Conservation (phyloP, 2,329 filamentous ascomycete species). For the Periglandula ipomoeae region DNA sequence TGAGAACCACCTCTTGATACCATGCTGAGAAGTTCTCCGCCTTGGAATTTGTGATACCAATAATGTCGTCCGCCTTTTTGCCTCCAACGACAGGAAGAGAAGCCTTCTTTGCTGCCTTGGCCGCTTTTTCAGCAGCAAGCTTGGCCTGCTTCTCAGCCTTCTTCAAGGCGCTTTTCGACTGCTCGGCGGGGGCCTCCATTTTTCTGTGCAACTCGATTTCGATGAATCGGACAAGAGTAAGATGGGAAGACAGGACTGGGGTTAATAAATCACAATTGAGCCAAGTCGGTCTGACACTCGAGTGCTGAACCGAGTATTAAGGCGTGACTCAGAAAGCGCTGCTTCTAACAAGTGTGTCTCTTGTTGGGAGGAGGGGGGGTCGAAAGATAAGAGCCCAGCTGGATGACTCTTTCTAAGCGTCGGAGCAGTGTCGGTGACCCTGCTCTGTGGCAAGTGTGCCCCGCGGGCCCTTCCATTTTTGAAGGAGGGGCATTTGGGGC, state of each 20-base stretch:
- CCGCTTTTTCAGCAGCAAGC: conserved; percentile 51
- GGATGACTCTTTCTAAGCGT: conserved; percentile 7
- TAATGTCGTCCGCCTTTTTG: conserved; percentile 59
- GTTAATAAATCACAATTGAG: not conserved
- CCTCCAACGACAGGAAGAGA: conserved; percentile 43
- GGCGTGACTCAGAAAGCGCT: not conserved
- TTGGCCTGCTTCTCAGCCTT: conserved; percentile 58
- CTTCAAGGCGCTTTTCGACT: conserved; percentile 55
- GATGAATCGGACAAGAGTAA: not conserved
- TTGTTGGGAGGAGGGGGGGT: conserved; percentile 1
- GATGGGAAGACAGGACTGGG: no score
- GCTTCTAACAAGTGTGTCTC: not conserved
- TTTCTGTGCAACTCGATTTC: not conserved
- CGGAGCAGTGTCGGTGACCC: conserved; percentile 1
- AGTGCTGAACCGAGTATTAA: not conserved
- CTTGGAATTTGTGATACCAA: conserved; percentile 82
- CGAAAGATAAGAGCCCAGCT: not conserved
- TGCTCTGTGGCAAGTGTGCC: conserved; percentile 7
- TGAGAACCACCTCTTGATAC: conserved; percentile 97
- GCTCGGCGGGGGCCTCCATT: conserved; percentile 25
- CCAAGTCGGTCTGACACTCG: not conserved
- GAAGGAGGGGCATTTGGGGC: conserved; percentile 12
- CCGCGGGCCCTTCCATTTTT: conserved; percentile 8
- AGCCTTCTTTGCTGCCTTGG: conserved; percentile 49
- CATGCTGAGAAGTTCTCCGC: conserved; percentile 81